phyloP scores from a whole-genome alignment of 140 eudicot genomes.

The Anethum foeniculum region DNA sequence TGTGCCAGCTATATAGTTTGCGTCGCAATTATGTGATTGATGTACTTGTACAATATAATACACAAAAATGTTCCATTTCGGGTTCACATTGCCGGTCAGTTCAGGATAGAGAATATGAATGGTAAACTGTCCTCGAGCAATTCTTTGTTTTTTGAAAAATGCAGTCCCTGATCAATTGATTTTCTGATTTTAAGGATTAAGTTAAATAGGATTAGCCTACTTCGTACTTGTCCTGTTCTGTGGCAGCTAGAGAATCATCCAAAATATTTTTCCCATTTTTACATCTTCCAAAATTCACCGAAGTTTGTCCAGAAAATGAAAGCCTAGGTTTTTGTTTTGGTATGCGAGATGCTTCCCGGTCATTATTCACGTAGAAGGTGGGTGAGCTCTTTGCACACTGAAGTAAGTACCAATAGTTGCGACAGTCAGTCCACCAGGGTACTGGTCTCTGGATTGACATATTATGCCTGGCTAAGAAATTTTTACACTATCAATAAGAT shows the following conservation, averaged over 20 bases:
- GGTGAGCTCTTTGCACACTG: neutral
- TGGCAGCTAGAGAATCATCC: neutral
- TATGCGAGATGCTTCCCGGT: neutral
- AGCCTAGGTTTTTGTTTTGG: neutral
- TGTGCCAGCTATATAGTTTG: constrained; percentile 5
- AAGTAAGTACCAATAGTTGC: neutral
- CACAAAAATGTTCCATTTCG: neutral
- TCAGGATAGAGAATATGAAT: neutral
- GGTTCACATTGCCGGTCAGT: neutral
- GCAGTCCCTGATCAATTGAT: neutral
- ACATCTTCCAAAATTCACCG: neutral
- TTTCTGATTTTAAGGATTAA: neutral
- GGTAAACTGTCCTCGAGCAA: neutral
- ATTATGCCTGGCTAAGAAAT: neutral
- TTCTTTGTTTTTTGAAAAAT: neutral
- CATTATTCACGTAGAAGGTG: neutral
- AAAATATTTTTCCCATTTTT: neutral
- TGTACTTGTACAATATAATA: constrained; percentile 4
- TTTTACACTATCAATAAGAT: neutral
- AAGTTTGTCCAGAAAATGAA: neutral
- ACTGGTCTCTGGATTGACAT: neutral
- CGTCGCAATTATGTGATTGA: neutral
- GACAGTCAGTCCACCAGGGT: neutral
- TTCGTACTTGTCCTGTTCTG: neutral
- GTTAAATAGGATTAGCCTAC: neutral